These are phyloP conservation scores for Avena eriantha DNA, from an alignment of 176 grass and related monocot species.

Conservation along the genomic window DNA sequence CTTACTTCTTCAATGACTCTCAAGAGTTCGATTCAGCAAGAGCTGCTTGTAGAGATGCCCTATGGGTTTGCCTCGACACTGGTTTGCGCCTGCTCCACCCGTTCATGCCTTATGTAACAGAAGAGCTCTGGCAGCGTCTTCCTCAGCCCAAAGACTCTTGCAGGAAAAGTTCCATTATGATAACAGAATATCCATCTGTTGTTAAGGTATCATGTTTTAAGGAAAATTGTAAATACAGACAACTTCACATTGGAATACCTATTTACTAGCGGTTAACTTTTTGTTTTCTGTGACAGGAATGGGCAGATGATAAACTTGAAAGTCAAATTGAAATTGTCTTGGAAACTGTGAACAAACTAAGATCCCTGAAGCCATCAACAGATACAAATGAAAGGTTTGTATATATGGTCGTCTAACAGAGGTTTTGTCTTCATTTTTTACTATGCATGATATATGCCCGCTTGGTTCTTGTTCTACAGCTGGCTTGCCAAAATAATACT, in stretches of 20 bases:
- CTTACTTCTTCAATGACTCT: constrained; percentile 70
- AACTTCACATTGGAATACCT: constrained; percentile 18
- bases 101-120: constrained; percentile 91
- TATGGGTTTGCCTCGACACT: constrained; percentile 82
- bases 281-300: constrained; percentile 54
- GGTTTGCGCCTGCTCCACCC: constrained; percentile 87
- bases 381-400: constrained; percentile 73
- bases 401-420: neutral
- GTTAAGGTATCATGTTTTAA: constrained; percentile 51
- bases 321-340: constrained; percentile 70
- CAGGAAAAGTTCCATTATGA: constrained; percentile 81
- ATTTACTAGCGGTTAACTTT: constrained; percentile 36
- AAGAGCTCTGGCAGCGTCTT: constrained; percentile 92
- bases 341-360: constrained; percentile 68
- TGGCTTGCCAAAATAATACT: constrained; percentile 7
- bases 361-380: constrained; percentile 69
- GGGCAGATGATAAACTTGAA: constrained; percentile 78
- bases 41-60: constrained; percentile 69
- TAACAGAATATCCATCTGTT: constrained; percentile 84
- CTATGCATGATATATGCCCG: neutral
- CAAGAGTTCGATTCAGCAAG: constrained; percentile 68
- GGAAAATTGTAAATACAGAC: neutral
- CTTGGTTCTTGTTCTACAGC: constrained; percentile 11
- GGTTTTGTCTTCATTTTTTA: neutral
- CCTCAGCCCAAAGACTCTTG: constrained; percentile 64